Evolutionary conservation across 768 basidiomycete species (phyloP), one percentile per base, ranked within the genome.

Genomic region (Termitomyces sp.): DNA sequence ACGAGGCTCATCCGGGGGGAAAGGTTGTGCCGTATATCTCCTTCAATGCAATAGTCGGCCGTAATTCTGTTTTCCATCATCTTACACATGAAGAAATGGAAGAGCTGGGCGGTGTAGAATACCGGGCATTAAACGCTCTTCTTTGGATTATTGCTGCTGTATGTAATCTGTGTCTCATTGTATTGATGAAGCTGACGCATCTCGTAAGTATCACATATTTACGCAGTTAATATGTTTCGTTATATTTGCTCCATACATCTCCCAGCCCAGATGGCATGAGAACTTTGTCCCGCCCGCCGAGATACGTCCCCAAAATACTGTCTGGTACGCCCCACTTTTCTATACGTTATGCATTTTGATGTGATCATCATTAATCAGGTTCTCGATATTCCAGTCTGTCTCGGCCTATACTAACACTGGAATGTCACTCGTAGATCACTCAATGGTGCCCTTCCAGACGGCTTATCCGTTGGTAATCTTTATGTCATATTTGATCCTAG

Each of bases 61-160:
- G 85, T 34, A 96, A 95, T 67, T 92, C 89, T 3, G 72, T 73
- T 3, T 91, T 91, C 61, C 78, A 80, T 37, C 74, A 69, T 61
- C 71, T 96, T 52, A 90, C 86, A 0, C 77, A 81, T 19, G 91
- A 94, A 46, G 89, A 98, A 65, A 73, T 91, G 62, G 94, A 96
- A 61, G 93, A 97, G 68, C 73, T 98, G 5, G 94, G 94, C 4
- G 95, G 96, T 19, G 88, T 97, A 7, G 96, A 99, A 68, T 98
- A 91, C 66, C 80, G 94, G 10, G 90, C 89, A 12, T 72, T 97
- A 60, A 86, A 85, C 43, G 82, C 87, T 2, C 69, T 97, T 49
- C 73, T 94, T 10, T 95, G 90, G 88, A 80, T 95, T 54, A 83
- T 96, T 37, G 79, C 79, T 11, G 67, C 72, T 34, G 93, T 95